A percentile compares a stretch with the other conserved stretches of the same genome.
Conservation (phyloP, 176 grass and related monocot species). For the Puccinellia tenuiflora region DNA sequence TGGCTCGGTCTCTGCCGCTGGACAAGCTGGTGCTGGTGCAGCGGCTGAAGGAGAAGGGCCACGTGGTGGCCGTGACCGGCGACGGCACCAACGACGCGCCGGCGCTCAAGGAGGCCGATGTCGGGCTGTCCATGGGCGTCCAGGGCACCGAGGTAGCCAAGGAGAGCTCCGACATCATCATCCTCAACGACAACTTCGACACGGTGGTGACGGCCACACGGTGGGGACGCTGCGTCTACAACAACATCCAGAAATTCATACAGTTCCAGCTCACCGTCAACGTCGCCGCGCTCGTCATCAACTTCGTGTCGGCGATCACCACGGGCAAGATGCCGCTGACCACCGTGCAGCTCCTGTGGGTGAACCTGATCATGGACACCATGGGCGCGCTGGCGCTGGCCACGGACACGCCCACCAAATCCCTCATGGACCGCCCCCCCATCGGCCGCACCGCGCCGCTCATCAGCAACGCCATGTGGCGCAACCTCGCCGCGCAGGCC, state of each 20-base stretch:
- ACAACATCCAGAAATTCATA: slow-evolving; percentile 84
- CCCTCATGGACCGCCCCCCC: slow-evolving; percentile 52
- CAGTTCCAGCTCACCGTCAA: slow-evolving; percentile 95
- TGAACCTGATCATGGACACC: slow-evolving; percentile 85
- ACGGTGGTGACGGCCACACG: slow-evolving; percentile 64
- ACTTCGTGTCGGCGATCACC: slow-evolving; percentile 47
- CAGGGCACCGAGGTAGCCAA: slow-evolving; percentile 89
- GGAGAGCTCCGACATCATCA: slow-evolving; percentile 81
- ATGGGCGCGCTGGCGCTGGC: slow-evolving; percentile 78
- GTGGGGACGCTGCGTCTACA: slow-evolving; percentile 84
- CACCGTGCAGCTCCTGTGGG: slow-evolving; percentile 78
- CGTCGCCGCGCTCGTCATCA: slow-evolving; percentile 47
- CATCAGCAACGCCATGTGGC: slow-evolving; percentile 90
- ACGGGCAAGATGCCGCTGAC: slow-evolving; percentile 53
- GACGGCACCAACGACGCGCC: slow-evolving; percentile 83
- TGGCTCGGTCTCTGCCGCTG: slow-evolving; percentile 54
- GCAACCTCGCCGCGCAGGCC: slow-evolving; percentile 60
- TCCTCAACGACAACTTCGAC: slow-evolving; percentile 80
- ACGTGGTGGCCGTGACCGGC: slow-evolving; percentile 76
- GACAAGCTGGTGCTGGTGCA: slow-evolving; percentile 76
- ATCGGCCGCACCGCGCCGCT: slow-evolving; percentile 62
- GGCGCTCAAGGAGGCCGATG: slow-evolving; percentile 79
- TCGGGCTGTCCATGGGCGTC: slow-evolving; percentile 75
- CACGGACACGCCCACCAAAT: slow-evolving; percentile 48
- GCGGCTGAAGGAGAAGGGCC: slow-evolving; percentile 68